Evolutionary conservation across 2,329 filamentous ascomycete genomes (phyloP).

Genomic region (Falciphora oryzae): DNA sequence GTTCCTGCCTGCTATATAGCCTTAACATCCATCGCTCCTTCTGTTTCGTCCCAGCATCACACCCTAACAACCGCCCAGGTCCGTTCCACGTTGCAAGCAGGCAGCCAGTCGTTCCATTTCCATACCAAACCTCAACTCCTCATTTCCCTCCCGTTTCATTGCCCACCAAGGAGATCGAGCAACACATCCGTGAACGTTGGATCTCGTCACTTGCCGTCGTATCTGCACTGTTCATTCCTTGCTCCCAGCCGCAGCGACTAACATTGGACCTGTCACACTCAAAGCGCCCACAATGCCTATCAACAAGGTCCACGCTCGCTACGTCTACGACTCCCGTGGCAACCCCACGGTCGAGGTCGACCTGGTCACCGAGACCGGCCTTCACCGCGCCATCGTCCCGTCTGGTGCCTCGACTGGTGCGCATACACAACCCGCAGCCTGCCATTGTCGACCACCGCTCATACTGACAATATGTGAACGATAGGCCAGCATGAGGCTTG

Average conservation of each 20-base stretch:
- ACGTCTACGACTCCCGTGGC: constrained; percentile 95
- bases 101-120: not conserved
- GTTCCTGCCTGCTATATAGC: too few species aligned
- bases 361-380: constrained; percentile 89
- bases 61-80: not conserved
- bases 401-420: constrained; percentile 91
- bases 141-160: too few species aligned
- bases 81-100: too few species aligned
- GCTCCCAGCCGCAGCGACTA: not conserved
- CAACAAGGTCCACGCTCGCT: constrained; percentile 85
- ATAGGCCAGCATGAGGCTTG: constrained; percentile 83
- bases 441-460: not conserved
- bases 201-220: not conserved
- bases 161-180: too few species aligned
- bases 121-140: not conserved
- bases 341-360: constrained; percentile 99
- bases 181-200: not conserved
- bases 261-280: not conserved
- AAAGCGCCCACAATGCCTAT: constrained; percentile 61
- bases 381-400: constrained; percentile 96
- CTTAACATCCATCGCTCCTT: not conserved
- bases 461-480: constrained; percentile 16
- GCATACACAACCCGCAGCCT: constrained; percentile 21
- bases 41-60: not conserved
- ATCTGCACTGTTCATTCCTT: not conserved